Evolutionary conservation across 345 rosid species (phyloP).

Genomic region (Eucalyptus cloeziana): DNA sequence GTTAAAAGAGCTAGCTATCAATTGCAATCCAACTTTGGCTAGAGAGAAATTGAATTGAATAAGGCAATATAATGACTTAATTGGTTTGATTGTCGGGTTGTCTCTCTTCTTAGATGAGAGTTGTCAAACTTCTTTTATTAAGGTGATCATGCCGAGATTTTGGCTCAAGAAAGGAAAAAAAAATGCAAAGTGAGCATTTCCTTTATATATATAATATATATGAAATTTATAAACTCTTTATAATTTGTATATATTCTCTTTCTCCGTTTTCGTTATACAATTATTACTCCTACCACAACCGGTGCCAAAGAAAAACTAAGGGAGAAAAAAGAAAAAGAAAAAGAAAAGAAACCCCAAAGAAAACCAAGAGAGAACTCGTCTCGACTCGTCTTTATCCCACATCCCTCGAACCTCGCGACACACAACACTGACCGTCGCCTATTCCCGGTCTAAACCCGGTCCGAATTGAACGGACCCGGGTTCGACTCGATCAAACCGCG

Average conservation of each 20-base stretch:
- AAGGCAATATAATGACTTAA: not conserved
- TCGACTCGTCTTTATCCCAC: not conserved
- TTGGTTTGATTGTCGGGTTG: not conserved
- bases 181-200: not conserved
- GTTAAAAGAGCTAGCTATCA: not conserved
- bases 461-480: not conserved
- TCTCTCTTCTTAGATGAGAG: not conserved
- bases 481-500: not conserved
- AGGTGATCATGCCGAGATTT: not conserved
- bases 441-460: not conserved
- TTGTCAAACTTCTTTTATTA: not conserved
- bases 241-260: not conserved
- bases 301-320: not conserved
- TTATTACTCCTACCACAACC: not conserved
- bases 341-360: not conserved
- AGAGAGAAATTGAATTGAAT: not conserved
- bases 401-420: not conserved
- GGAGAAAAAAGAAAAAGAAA: not conserved
- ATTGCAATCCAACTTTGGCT: not conserved
- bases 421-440: not conserved
- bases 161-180: not conserved
- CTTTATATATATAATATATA: no score
- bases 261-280: not conserved
- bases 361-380: not conserved
- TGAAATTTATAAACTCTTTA: not conserved